Conservation (phyloP, 305 asterid genomes). For the Fraxinus platypoda region DNA sequence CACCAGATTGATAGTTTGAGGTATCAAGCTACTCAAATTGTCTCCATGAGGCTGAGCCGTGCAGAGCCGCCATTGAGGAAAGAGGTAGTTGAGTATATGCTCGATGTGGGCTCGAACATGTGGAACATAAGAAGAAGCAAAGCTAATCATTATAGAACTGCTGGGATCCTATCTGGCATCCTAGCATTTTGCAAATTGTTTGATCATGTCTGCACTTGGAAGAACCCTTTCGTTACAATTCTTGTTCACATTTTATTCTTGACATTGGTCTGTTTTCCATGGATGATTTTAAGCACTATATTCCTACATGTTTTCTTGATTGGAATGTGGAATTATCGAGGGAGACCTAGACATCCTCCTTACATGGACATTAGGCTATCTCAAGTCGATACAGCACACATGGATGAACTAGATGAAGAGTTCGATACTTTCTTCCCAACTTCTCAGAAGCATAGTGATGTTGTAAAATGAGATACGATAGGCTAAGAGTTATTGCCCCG, state of each 20-base stretch:
- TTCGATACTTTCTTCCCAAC: constrained; percentile 72
- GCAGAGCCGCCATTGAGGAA: constrained; percentile 76
- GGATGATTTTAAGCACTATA: constrained; percentile 46
- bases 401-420: constrained; percentile 75
- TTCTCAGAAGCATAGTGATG: constrained; percentile 41
- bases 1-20: constrained; percentile 59
- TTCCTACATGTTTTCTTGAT: constrained; percentile 49
- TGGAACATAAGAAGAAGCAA: constrained; percentile 83
- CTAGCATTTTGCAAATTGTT: constrained; percentile 41
- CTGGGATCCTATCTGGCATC: constrained; percentile 40
- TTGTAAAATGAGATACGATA: constrained; percentile 63
- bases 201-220: constrained; percentile 52
- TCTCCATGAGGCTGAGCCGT: constrained; percentile 60
- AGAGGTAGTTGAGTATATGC: constrained; percentile 80
- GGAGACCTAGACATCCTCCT: constrained; percentile 72
- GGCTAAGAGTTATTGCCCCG: constrained; percentile 61
- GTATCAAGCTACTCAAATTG: constrained; percentile 67
- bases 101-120: constrained; percentile 76
- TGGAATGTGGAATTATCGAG: constrained; percentile 51
- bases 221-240: constrained; percentile 43
- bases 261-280: constrained; percentile 49
- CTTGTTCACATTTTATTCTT: constrained; percentile 51
- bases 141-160: constrained; percentile 60
- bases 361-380: constrained; percentile 81
- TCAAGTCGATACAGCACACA: constrained; percentile 54